A percentile compares a stretch with the other conserved stretches of the same genome.
These are phyloP conservation scores for Ramaria rubella DNA, from an alignment of 768 basidiomycete genomes.

Conservation along the genomic window DNA sequence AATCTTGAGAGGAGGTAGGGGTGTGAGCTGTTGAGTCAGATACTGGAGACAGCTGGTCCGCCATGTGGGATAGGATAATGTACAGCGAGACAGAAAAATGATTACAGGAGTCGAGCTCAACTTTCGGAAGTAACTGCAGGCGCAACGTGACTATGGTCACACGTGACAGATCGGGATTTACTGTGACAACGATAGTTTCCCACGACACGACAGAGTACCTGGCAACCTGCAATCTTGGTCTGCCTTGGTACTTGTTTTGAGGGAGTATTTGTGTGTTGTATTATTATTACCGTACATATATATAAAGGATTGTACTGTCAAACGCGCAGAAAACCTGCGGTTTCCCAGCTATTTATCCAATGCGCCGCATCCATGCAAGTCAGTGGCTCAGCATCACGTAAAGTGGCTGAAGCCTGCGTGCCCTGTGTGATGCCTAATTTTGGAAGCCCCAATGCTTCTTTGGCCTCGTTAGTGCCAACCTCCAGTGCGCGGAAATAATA, in stretches of 20 bases:
- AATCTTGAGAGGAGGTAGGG: conserved; percentile 23
- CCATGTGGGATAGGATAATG: neutral
- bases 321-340: neutral
- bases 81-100: too few species aligned
- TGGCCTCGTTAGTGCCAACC: neutral
- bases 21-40: neutral
- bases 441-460: conserved; percentile 8
- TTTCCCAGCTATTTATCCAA: conserved; percentile 5
- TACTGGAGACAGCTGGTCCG: too few species aligned
- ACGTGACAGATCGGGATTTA: too few species aligned
- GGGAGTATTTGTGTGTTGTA: too few species aligned
- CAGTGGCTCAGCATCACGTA: neutral
- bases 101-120: too few species aligned
- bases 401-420: neutral
- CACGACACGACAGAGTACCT: too few species aligned
- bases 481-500: conserved; percentile 25
- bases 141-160: too few species aligned
- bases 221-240: too few species aligned
- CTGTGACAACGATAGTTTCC: too few species aligned
- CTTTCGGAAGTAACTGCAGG: too few species aligned
- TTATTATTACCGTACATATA: neutral
- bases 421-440: neutral
- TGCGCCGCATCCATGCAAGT: neutral
- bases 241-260: too few species aligned
- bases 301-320: neutral